Base-by-base conservation (phyloP, 352 stramenopile species). In the Phytopythium mirpurense region DNA sequence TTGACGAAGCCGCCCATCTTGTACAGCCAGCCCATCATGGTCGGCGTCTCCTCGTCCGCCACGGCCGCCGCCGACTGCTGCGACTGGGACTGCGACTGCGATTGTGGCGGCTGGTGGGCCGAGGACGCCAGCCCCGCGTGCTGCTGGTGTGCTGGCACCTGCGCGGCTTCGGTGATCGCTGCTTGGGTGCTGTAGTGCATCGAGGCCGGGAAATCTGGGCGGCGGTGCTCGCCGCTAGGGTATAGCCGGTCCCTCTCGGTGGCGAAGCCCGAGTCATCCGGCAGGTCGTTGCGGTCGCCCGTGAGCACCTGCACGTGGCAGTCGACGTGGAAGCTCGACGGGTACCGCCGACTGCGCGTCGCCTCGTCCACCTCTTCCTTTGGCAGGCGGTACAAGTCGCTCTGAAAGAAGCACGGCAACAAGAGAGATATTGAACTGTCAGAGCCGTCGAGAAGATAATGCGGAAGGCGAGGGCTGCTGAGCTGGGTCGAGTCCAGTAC, bases 1-100 rank as follows among this genome's bases (percentile, higher is more conserved):
- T 87, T 86, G 23, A 93, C 72, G 26, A 93, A 90, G 3, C 83
- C 83, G 34, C 78, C 83, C 57, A 89, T 72, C 37, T 91, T 89
- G 45, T 82, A 81, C 38, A 91, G 50, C 74, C 76, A 90, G 5
- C 78, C 79, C 63, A 86, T 84, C 67, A 84, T 82, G 2, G 66
- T 73, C 43, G 63, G 62, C 16, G 56, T 68, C 32, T 62, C 24
- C 36, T 76, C 57, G 34, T 72, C 63, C 10, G 70, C 63, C 19
- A 57, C 40, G 14, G 67, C 59, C 4, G 55, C 44, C 24, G 54
- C 50, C 24, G 55, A 50, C 10, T 68, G 56, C 24, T 56, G 35
- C 24, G n/a, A n/a, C n/a, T n/a, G n/a, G n/a, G n/a, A n/a, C n/a
- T n/a, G n/a, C n/a, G n/a, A n/a, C n/a, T n/a, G n/a, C n/a, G n/a